Base-by-base conservation (phyloP, 192 early-diverging fungal species). In the Coemansia interrupta region DNA sequence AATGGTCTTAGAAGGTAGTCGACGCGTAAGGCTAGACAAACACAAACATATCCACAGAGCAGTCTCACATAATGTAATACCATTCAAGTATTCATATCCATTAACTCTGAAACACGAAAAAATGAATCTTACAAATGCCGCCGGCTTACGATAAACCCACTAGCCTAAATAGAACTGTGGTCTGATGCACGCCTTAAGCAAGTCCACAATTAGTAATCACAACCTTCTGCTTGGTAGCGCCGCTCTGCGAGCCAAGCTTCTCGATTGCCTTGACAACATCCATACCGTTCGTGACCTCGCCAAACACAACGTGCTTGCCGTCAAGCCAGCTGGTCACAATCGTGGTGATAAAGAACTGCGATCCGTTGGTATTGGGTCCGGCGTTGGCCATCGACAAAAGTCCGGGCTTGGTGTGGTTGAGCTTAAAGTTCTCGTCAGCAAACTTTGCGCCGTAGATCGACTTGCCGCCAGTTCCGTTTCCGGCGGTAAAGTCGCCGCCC, bases 361-460 rank as follows among this genome's bases (percentile, higher is more conserved):
- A 90, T 28, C 90, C 90, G 58, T 92, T 92, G 52, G 89, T 92
- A 36, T 83, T 82, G 24, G 70, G 57, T 7, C 90, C 90, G 24
- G 90, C 87, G 45, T 91, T 91, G 58, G 90, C 89, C 89, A 91
- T 90, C 14, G 87, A 90, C 32, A 91, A 62, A 22, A 87, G 66
- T 56, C 86, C 84, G n/a, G 85, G 82, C 22, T 60, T 66, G 8
- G 83, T 83, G 56, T 89, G 90, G 71, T 83, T 84, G 43, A 86
- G 70, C 28, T 80, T 54, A 65, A 92, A 92, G 75, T 86, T 87
- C 68, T 92, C 90, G 63, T 92, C 90, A 30, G 78, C 75, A 58
- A 91, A 91, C 75, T 87, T 89, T 60, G 79, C 76, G 38, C 89
- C 89, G 61, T 90, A 92, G 53, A 92, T 92, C 38, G 86, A 88